Evolutionary conservation across 495 filamentous ascomycete species (phyloP).

Genomic region (Podospora comata): DNA sequence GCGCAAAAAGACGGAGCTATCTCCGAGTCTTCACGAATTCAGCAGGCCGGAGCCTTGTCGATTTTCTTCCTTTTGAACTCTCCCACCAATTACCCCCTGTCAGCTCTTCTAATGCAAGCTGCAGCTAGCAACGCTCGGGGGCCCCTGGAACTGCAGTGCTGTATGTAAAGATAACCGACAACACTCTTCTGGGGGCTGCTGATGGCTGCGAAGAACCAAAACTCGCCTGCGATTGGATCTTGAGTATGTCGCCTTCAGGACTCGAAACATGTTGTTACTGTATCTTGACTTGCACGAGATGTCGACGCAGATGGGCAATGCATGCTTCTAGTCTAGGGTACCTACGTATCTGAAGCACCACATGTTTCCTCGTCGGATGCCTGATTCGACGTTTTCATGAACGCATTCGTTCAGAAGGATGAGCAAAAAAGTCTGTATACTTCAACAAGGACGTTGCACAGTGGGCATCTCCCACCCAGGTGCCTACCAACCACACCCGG

Average conservation of each 20-base stretch:
- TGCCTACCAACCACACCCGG: too few species aligned
- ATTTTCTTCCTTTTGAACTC: neutral
- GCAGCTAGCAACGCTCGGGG: neutral
- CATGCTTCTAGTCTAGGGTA: neutral
- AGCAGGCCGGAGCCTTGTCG: neutral
- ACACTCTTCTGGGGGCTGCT: neutral
- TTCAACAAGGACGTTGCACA: too few species aligned
- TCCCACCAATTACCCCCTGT: neutral
- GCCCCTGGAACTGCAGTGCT: neutral
- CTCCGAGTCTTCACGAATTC: neutral
- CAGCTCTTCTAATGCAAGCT: neutral
- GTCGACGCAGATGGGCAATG: neutral
- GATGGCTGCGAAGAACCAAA: too few species aligned
- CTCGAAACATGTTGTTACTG: neutral
- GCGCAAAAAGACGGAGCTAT: neutral
- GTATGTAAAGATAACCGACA: neutral
- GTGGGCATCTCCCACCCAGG: too few species aligned
- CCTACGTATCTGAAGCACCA: too few species aligned
- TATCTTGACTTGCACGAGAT: neutral
- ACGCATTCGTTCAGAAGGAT: too few species aligned
- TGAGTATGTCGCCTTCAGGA: neutral
- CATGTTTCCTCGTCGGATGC: too few species aligned
- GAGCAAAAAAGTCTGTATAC: too few species aligned
- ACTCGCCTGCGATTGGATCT: neutral
- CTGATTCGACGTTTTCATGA: too few species aligned